A percentile compares a stretch with the other conserved stretches of the same genome.
These are phyloP conservation scores for Colletotrichum tanaceti DNA, from an alignment of 2,329 filamentous ascomycete genomes.

Conservation along the genomic window DNA sequence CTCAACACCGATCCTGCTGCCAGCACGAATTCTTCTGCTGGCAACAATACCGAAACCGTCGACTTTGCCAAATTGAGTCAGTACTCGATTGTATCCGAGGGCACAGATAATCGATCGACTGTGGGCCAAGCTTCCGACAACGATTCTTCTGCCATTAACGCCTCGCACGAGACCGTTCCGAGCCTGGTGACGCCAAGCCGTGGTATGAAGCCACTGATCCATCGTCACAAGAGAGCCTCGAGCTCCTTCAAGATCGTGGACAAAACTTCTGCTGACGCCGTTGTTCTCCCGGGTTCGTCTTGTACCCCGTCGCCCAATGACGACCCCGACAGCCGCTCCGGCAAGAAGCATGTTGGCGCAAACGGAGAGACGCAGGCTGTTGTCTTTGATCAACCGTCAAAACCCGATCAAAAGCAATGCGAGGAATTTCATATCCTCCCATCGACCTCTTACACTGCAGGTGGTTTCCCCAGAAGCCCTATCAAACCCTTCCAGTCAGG, in stretches of 20 bases:
- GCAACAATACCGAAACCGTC: not conserved
- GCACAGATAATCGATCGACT: no score
- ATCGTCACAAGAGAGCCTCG: constrained; percentile 29
- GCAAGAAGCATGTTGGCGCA: not conserved
- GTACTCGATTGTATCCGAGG: not conserved
- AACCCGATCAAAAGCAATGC: not conserved
- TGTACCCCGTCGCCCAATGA: not conserved
- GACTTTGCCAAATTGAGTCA: not conserved
- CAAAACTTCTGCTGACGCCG: constrained; percentile 1
- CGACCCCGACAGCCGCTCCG: not conserved
- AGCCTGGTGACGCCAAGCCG: not conserved
- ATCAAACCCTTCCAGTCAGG: no score
- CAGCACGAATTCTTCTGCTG: not conserved
- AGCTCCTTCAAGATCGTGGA: constrained; percentile 29
- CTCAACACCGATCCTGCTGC: not conserved
- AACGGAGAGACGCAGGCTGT: not conserved
- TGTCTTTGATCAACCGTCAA: not conserved
- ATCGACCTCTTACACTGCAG: not conserved
- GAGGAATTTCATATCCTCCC: not conserved
- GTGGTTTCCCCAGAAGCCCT: not conserved
- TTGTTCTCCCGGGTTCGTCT: constrained; percentile 15
- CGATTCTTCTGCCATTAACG: not conserved
- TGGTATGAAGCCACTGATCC: not conserved
- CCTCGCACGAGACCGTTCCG: not conserved
- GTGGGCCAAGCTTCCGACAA: not conserved